Evolutionary conservation across 1,284 basidiomycete species (phyloP).

Genomic region (Chiua sp.): DNA sequence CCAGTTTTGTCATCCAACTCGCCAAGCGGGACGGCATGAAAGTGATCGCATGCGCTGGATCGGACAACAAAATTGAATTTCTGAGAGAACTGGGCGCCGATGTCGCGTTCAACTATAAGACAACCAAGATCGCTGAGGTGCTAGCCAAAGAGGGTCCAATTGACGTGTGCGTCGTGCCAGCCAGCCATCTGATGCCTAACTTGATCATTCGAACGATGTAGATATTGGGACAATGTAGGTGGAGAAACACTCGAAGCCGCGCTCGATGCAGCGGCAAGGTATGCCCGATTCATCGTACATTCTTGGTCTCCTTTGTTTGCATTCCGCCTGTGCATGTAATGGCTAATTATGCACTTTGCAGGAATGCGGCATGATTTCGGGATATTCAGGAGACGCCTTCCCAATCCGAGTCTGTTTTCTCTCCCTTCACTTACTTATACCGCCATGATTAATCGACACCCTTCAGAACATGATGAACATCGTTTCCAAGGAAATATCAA

Average conservation of each 20-base stretch:
- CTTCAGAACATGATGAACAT: not conserved
- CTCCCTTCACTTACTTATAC: not conserved
- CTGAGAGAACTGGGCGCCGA: slow-evolving; percentile 40
- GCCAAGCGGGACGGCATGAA: slow-evolving; percentile 41
- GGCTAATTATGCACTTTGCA: too few relatives aligned
- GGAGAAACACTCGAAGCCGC: too few relatives aligned
- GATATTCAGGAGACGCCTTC: not conserved
- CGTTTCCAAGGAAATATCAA: slow-evolving; percentile 1
- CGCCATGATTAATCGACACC: not conserved
- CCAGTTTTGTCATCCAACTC: slow-evolving; percentile 24
- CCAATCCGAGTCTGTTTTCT: slow-evolving; percentile 6
- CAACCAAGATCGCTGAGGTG: slow-evolving; percentile 24
- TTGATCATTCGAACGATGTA: slow-evolving; percentile 24
- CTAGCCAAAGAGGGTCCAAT: slow-evolving; percentile 11
- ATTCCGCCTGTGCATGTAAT: too few relatives aligned
- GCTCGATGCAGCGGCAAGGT: slow-evolving; percentile 52
- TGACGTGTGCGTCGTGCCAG: slow-evolving; percentile 3
- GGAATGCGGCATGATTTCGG: not conserved
- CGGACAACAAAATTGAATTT: slow-evolving; percentile 41
- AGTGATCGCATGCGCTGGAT: slow-evolving; percentile 41
- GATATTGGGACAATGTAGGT: slow-evolving; percentile 63
- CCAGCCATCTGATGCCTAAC: not conserved
- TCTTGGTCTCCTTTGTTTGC: not conserved
- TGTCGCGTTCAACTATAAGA: slow-evolving; percentile 42
- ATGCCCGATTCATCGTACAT: slow-evolving; percentile 55